Evolutionary conservation across 2,329 filamentous ascomycete genomes (phyloP), one percentile per base, ranked within the genome.

Genomic region (Trichophaea hybrida): DNA sequence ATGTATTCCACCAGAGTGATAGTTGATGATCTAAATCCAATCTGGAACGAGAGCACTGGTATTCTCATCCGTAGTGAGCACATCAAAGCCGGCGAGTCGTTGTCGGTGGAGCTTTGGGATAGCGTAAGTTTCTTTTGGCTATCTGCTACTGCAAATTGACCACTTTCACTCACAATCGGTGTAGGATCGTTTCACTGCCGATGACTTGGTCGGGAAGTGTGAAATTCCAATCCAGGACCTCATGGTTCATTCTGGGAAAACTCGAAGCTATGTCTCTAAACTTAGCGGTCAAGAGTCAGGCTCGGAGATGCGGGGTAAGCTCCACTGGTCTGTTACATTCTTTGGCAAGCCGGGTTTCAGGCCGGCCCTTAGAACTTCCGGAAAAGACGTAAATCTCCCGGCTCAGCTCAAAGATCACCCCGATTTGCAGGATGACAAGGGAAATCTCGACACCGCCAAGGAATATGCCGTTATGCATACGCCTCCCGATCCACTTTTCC

Each of bases 1-100:
- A 94, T 95, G 80, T 97, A 95, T 73, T 96, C 90, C 72, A 97
- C 93, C 1, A 83, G 93, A 52, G 90, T 97, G 55, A 96, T 97
- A 64, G 88, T 91, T 56, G 91, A 97, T 69, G 86, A 96, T 66
- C 78, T 95, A 58, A 94, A 97, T 69, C 93, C 93, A 0, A 78
- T 95, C 4, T 97, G 94, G 76, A 86, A 93, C 69, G 93, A 97
- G 73, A 86, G 82, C 1, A 83, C 87, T 48, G 89, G 88, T 1
- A 77, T 97, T 15, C 75, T 96, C 13, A 87, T 98, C 5, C 95
- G 87, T 0, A 80, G 87, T 0, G 90, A 96, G 65, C 77, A 95
- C 57, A 88, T 97, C 75, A 94, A 93, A 73, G 91, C 86, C 0
- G 85, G 96, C 65, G 93, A 98, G 73, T 88, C 93, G 69, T 78